Evolutionary conservation across 768 basidiomycete genomes (phyloP), one percentile per base, ranked within the genome.

Genomic region (Auricularia cornea): DNA sequence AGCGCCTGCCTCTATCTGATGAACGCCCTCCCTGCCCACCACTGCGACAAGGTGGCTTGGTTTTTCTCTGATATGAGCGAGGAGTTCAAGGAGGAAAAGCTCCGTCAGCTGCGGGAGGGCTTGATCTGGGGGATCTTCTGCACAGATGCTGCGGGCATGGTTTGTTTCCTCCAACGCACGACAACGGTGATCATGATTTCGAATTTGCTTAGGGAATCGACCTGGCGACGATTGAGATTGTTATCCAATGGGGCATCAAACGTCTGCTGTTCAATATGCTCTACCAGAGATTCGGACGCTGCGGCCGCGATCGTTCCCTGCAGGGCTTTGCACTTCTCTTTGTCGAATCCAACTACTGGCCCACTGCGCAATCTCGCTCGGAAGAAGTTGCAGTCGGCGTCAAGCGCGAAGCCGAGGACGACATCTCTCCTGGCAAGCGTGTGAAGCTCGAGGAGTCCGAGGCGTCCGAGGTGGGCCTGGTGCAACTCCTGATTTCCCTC

Each of bases 121-220:
- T 62, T 68, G 8, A 60, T 64, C 14, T 75, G 65, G 65, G 76
- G 75, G 2, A 52, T 75, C 12, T 72, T 59, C 52, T 68, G 48
- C 5, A 77, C 71, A 0, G 74, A 74, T 40, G 68, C 74, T 28
- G 76, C 75, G 64, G 75, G 76, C 31, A 74, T 78, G 75, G 73
- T 77, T 28, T 30, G 41, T 29, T 40, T 8, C 38, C 8, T 40
- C 18, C 38, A 8, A 18, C 38, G 38, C 38, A 8, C 8, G 38
- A 18, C 18, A 40, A 18, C 38, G 38, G 8, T 40, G 38, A 40
- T 8, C 31, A 18, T 57, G 54, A 14, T 28, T 48, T 35, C 61
- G 28, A 62, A 60, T 23, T 38, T 32, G 20, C 51, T 32, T 59
- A 78, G 78, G 75, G 77, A 6, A 67, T 79, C 54, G 74, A 79